Percentiles rank a stretch among this genome's conserved stretches.
Evolutionary conservation across 768 basidiomycete species (phyloP).

Genomic region (Mycena alexandri): DNA sequence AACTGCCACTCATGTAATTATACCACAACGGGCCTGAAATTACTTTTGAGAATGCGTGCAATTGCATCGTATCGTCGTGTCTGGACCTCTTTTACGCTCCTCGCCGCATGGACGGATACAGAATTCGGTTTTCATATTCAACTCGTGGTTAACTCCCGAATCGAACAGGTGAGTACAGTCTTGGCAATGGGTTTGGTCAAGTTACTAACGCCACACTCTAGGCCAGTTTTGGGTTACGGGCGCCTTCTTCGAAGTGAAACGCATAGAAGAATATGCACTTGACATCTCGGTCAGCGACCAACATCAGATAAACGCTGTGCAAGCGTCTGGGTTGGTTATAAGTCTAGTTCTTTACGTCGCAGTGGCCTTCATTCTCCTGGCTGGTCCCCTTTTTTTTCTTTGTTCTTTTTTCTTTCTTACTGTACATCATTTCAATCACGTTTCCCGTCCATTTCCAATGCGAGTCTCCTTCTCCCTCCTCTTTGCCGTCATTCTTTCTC

Average conservation of each 20-base stretch:
- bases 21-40: slow-evolving; percentile 1
- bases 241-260: not conserved
- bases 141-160: not conserved
- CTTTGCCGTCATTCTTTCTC: not conserved
- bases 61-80: slow-evolving; percentile 1
- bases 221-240: not conserved
- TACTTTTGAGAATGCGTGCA: slow-evolving; percentile 1
- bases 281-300: not conserved
- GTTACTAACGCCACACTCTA: slow-evolving; percentile 3
- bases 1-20: not conserved
- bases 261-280: not conserved
- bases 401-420: not conserved
- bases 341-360: not conserved
- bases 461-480: not conserved
- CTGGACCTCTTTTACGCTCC: too few relatives aligned
- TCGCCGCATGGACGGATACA: too few relatives aligned
- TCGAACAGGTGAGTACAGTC: slow-evolving; percentile 3
- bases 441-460: not conserved
- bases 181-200: slow-evolving; percentile 1
- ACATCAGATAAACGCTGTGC: not conserved
- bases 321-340: not conserved
- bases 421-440: slow-evolving; percentile 1
- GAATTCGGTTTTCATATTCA: not conserved
- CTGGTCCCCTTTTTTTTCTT: slow-evolving; percentile 6
- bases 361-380: slow-evolving; percentile 10